A percentile compares a stretch with the other conserved stretches of the same genome.
Conservation (phyloP, 225 moss, liverwort and hornwort genomes). For the Antitrichia curtipendula region DNA sequence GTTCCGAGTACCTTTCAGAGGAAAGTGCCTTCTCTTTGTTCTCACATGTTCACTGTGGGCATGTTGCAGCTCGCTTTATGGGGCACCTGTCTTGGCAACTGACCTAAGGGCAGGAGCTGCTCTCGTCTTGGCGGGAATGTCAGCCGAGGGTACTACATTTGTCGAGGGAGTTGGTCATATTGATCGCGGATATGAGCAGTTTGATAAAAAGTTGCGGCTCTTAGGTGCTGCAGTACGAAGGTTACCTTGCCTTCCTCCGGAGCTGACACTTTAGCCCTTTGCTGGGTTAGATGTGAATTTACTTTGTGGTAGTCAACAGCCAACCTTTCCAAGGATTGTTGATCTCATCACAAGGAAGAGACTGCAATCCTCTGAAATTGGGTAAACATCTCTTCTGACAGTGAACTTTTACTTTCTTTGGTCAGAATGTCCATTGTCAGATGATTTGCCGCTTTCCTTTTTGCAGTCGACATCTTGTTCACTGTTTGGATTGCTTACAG, state of each 20-base stretch:
- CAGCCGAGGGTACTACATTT: conserved; percentile 73
- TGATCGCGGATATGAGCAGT: conserved; percentile 84
- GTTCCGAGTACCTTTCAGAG: neutral
- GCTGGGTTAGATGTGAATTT: neutral
- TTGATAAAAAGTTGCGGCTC: conserved; percentile 67
- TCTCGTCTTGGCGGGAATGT: conserved; percentile 91
- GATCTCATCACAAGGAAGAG: neutral
- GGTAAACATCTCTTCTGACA: neutral
- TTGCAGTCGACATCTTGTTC: neutral
- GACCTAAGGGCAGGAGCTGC: conserved; percentile 97
- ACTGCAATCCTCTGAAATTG: neutral
- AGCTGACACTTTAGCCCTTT: conserved; percentile 21
- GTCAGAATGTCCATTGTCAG: neutral
- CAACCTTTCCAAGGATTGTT: neutral
- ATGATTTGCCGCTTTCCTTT: neutral
- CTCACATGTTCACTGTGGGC: neutral
- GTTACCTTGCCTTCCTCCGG: conserved; percentile 48
- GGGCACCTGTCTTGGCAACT: conserved; percentile 68
- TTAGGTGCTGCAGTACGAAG: conserved; percentile 70
- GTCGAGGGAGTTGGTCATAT: conserved; percentile 75
- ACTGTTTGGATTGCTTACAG: neutral
- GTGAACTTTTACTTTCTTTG: neutral
- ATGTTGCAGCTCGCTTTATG: conserved; percentile 55
- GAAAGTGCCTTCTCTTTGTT: neutral
- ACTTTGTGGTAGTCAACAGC: neutral